Conservation (phyloP, 768 basidiomycete species). For the Strobilomyces confusus region DNA sequence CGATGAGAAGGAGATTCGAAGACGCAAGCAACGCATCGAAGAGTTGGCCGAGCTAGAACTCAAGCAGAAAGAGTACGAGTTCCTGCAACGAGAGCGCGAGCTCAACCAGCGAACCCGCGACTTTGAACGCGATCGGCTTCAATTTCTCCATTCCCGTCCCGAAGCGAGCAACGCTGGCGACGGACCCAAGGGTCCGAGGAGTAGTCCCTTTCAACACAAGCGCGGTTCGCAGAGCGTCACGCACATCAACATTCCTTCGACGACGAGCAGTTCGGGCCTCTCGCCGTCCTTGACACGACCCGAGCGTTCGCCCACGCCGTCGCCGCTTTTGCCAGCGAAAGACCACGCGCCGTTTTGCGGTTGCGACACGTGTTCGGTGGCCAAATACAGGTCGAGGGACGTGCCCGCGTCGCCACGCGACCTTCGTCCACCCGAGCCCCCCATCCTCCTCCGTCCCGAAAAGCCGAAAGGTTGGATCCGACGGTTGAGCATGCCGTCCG, state of each 20-base stretch:
- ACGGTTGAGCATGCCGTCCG: conserved; percentile 69
- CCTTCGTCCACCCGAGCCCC: conserved; percentile 40
- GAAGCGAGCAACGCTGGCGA: conserved; percentile 27
- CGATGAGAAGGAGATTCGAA: conserved; percentile 26
- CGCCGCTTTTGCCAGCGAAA: conserved; percentile 26
- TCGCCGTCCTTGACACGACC: conserved; percentile 8
- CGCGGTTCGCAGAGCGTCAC: conserved; percentile 29
- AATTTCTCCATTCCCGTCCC: conserved; percentile 34
- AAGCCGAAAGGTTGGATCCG: conserved; percentile 74
- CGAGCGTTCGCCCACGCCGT: conserved; percentile 26
- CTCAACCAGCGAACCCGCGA: conserved; percentile 51
- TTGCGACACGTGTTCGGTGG: conserved; percentile 58
- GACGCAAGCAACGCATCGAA: conserved; percentile 41
- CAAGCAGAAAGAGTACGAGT: conserved; percentile 50
- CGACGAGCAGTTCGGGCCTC: conserved; percentile 6
- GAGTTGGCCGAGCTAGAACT: conserved; percentile 51
- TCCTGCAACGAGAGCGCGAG: conserved; percentile 52
- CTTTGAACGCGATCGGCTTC: conserved; percentile 52
- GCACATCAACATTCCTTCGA: conserved; percentile 22
- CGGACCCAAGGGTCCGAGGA: conserved; percentile 25
- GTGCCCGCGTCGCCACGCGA: conserved; percentile 28
- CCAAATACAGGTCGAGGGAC: conserved; percentile 45
- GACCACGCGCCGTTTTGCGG: conserved; percentile 64
- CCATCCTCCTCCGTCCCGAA: conserved; percentile 45
- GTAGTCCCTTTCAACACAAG: conserved; percentile 23